Evolutionary conservation across 2,329 filamentous ascomycete species (phyloP).

Genomic region (Boeremia exigua): DNA sequence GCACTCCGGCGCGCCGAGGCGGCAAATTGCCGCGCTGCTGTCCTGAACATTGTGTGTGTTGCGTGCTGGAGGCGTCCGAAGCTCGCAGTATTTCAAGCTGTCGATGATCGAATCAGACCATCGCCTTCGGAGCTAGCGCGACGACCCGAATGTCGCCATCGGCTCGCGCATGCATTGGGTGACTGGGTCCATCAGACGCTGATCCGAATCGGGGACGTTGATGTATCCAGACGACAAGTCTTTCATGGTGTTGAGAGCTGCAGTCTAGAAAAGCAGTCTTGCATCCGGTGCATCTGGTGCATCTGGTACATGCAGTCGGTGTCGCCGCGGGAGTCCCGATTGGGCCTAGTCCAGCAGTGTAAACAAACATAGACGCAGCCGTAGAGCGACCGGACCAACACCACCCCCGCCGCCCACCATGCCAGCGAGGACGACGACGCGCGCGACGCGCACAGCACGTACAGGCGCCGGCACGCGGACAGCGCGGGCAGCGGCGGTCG

Average conservation of each 20-base stretch:
- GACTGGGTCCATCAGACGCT: neutral
- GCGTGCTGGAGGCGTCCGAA: neutral
- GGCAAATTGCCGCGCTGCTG: conserved; percentile 70
- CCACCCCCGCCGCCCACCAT: conserved; percentile 38
- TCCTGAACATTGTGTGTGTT: conserved; percentile 68
- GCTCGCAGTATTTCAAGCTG: conserved; percentile 7
- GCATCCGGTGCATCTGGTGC: too few relatives aligned
- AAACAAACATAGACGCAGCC: conserved; percentile 6
- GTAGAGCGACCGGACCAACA: neutral
- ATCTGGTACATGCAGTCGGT: neutral
- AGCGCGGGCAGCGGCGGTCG: conserved; percentile 53
- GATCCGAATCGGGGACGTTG: neutral
- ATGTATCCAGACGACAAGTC: too few relatives aligned
- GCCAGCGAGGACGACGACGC: conserved; percentile 55
- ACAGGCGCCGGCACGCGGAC: conserved; percentile 50
- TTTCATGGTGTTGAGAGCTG: too few relatives aligned
- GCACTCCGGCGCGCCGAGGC: conserved; percentile 64
- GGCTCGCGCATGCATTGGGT: conserved; percentile 1
- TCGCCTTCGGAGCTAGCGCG: neutral
- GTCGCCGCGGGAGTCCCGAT: conserved; percentile 4
- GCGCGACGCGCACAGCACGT: conserved; percentile 48
- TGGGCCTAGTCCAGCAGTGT: neutral
- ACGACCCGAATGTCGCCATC: conserved; percentile 19
- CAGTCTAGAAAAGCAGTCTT: too few relatives aligned
- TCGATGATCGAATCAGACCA: conserved; percentile 5